phyloP scores from a whole-genome alignment of 352 stramenopile genomes.

The Pythium sukuiense region DNA sequence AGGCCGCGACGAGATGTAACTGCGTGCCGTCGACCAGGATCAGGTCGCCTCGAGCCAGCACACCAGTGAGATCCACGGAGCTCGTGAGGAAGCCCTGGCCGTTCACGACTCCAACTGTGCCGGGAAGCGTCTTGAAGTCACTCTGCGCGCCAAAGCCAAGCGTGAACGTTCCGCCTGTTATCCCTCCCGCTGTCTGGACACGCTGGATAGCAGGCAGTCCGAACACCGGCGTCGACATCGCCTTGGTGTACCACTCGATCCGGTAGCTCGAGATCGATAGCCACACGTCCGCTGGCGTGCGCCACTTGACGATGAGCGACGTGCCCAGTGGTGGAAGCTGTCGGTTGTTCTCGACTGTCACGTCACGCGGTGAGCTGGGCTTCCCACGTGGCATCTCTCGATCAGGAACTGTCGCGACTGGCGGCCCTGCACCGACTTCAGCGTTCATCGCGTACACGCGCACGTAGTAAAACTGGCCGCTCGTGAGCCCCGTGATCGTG shows the following conservation, averaged over 20 bases:
- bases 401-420: slow-evolving; percentile 42
- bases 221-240: slow-evolving; percentile 53
- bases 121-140: slow-evolving; percentile 45
- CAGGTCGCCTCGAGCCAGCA: slow-evolving; percentile 79
- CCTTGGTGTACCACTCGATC: slow-evolving; percentile 78
- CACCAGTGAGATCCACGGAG: slow-evolving; percentile 83
- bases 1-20: slow-evolving; percentile 73
- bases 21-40: slow-evolving; percentile 67
- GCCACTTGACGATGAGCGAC: slow-evolving; percentile 58
- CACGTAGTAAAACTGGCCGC: slow-evolving; percentile 53
- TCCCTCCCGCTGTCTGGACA: slow-evolving; percentile 47
- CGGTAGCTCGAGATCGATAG: slow-evolving; percentile 39
- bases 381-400: slow-evolving; percentile 73
- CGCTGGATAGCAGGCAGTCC: slow-evolving; percentile 51
- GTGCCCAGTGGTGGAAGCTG: slow-evolving; percentile 36
- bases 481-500: slow-evolving; percentile 52
- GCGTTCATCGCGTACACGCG: slow-evolving; percentile 73
- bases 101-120: slow-evolving; percentile 52
- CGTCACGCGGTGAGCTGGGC: slow-evolving; percentile 33
- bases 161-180: slow-evolving; percentile 60
- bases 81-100: slow-evolving; percentile 73
- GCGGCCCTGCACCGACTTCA: slow-evolving; percentile 43
- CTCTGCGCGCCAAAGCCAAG: slow-evolving; percentile 45
- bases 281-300: slow-evolving; percentile 30
- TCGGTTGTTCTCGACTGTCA: slow-evolving; percentile 43